Base-by-base conservation (phyloP, 1,284 basidiomycete species). In the Ceratobasidium sp. region DNA sequence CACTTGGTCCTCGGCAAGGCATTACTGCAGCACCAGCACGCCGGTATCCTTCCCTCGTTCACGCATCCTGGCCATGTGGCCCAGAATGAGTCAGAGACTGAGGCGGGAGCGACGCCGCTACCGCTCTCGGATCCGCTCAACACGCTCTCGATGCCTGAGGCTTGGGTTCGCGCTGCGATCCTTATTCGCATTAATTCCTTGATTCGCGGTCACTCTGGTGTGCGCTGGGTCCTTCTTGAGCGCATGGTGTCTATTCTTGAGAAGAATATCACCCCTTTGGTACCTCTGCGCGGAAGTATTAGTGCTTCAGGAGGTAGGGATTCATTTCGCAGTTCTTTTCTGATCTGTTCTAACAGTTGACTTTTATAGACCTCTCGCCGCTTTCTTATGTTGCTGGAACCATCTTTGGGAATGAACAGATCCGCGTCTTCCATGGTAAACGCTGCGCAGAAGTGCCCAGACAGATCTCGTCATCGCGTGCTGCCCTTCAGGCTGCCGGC, bases 91-190 rank as follows among this genome's bases (percentile, higher is more conserved):
- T 15, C 29, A 53, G 33, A 36, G 51, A 41, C 36, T 41, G 36
- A 41, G 36, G 36, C 11, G 4, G 36, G n/a, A n/a, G n/a, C n/a
- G n/a, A n/a, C 73, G 82, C 6, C 84, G 91, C 14, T 78, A 59
- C 91, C 92, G 19, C 88, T 93, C 44, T 84, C 86, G 24, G 90
- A 92, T 78, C 90, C 91, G 0, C 81, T 90, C n/a, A 83, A 86
- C n/a, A 88, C 89, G 27, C 88, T 88, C 63, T 89, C 87, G 76
- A 94, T 96, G 92, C 95, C 95, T n/a, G 91, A 93, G 77, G 85
- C 93, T 7, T 96, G 94, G 92, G 94, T 95, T n/a, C 90, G 94
- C 64, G 95, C 92, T 17, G 94, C 95, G 0, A 94, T 96, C 78
- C 84, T 95, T 9, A 87, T 97, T 77, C 91, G 95, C 78, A 91